Evolutionary conservation across 2,329 filamentous ascomycete species (phyloP), one percentile per base, ranked within the genome.

Genomic region (Colletotrichum acutatum): DNA sequence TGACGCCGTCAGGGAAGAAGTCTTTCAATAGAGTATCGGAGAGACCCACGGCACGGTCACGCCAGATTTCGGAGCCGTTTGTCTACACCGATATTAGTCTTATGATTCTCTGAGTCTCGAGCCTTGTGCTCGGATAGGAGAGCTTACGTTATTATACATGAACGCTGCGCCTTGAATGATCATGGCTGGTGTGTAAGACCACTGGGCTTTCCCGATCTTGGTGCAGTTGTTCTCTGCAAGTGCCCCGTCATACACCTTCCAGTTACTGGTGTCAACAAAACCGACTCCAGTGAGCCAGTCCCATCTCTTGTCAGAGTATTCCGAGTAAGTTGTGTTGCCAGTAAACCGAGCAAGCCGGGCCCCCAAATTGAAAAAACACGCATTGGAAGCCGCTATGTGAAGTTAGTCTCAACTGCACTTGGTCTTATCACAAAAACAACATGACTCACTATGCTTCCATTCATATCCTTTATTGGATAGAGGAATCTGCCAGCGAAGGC

Each of bases 401-500:
- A 4, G 4, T 26, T 7, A 64, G 61, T 9, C 22, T 46, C 22
- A 28, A 54, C 49, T 12, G 5, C 32, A n/a, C 28, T 42, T 5
- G 32, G 30, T 52, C 6, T 14, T 37, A 4, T 9, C 11, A 12
- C 5, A 12, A 4, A 11, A 16, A 37, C 4, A 5, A n/a, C 22
- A n/a, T 24, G 14, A 54, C 68, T 66, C 53, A 78, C 80, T 82
- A 74, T 89, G 89, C 77, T 89, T 94, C 85, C 94, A 94, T 75
- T 89, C 85, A 80, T 91, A 94, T 3, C 92, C 92, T 34, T 81
- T 84, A 77, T 93, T 92, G 77, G 89, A 88, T 0, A 85, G 81
- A 77, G 88, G 90, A 56, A 94, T 90, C 82, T 94, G 91, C 91
- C 91, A 93, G 72, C 90, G 88, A 71, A 93, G 80, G 2, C 91